Percentiles rank a stretch among this genome's conserved stretches.
Evolutionary conservation across 1,284 basidiomycete species (phyloP).

Genomic region (Ganoderma resinaceum): DNA sequence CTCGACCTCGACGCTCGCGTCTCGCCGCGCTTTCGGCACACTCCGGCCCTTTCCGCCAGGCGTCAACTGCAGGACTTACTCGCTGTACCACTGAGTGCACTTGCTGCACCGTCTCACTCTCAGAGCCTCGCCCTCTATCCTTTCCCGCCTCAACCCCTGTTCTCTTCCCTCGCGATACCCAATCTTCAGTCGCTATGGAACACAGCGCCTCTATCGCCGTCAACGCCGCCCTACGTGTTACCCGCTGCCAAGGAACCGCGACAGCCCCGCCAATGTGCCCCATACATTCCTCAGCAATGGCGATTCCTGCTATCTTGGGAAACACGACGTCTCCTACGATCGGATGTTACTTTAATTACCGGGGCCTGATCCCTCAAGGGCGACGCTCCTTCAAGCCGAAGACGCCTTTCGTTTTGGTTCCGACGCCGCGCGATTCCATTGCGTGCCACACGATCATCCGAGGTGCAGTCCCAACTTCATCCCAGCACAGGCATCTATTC

Average conservation of each 20-base stretch:
- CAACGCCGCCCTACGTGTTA: neutral
- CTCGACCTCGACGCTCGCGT: constrained; percentile 30
- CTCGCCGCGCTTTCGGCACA: constrained; percentile 26
- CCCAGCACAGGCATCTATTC: constrained; percentile 2
- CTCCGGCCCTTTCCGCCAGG: constrained; percentile 18
- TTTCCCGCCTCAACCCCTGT: neutral
- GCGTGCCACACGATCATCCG: constrained; percentile 10
- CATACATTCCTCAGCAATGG: constrained; percentile 7
- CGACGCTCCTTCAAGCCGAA: constrained; percentile 5
- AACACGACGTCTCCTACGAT: neutral
- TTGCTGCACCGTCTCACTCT: neutral
- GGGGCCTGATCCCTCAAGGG: constrained; percentile 3
- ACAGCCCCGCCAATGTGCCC: neutral
- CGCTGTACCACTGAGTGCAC: too few relatives aligned
- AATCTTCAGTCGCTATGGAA: neutral
- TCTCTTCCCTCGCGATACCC: neutral
- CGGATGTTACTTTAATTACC: constrained; percentile 14
- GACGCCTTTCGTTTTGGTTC: constrained; percentile 7
- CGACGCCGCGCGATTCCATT: constrained; percentile 16
- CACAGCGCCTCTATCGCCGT: neutral
- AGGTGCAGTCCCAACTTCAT: constrained; percentile 1
- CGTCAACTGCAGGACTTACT: constrained; percentile 9
- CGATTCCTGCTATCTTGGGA: neutral
- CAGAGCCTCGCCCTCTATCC: neutral
- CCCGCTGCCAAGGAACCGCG: constrained; percentile 1